phyloP scores from a whole-genome alignment of 129 eudicot genomes.

The Chrysanthemum lavandulifolium region DNA sequence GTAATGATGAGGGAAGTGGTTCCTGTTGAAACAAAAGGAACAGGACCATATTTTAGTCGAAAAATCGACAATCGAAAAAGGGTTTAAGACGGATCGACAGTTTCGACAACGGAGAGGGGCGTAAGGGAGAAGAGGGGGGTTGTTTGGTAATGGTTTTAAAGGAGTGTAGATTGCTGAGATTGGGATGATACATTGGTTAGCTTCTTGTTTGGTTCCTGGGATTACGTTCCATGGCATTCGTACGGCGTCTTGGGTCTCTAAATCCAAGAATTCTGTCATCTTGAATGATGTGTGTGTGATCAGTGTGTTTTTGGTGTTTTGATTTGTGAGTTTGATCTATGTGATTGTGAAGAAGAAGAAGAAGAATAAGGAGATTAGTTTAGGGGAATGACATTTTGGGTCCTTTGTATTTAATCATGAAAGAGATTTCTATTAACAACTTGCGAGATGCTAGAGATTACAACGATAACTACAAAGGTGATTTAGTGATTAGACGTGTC shows the following conservation, averaged over 20 bases:
- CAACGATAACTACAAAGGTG: too few relatives aligned
- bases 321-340: conserved; percentile 13
- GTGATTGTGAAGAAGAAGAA: conserved; percentile 13
- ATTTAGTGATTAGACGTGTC: too few relatives aligned
- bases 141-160: conserved; percentile 64
- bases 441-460: too few relatives aligned
- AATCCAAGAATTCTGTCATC: conserved; percentile 81
- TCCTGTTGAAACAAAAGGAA: conserved; percentile 78
- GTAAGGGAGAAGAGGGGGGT: conserved; percentile 70
- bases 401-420: neutral
- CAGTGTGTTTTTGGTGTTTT: neutral
- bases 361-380: conserved; percentile 4
- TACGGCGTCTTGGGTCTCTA: conserved; percentile 77
- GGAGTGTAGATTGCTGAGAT: conserved; percentile 95
- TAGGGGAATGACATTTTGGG: conserved; percentile 9
- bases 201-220: conserved; percentile 80
- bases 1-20: conserved; percentile 82
- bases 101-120: conserved; percentile 85
- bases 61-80: conserved; percentile 87
- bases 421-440: too few relatives aligned
- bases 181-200: conserved; percentile 67
- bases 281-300: conserved; percentile 16
- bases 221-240: conserved; percentile 99
- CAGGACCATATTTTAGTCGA: conserved; percentile 92
- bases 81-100: conserved; percentile 91